These are phyloP conservation scores for Orbilia ellipsospora DNA, from an alignment of 2,329 filamentous ascomycete species.

Conservation along the genomic window DNA sequence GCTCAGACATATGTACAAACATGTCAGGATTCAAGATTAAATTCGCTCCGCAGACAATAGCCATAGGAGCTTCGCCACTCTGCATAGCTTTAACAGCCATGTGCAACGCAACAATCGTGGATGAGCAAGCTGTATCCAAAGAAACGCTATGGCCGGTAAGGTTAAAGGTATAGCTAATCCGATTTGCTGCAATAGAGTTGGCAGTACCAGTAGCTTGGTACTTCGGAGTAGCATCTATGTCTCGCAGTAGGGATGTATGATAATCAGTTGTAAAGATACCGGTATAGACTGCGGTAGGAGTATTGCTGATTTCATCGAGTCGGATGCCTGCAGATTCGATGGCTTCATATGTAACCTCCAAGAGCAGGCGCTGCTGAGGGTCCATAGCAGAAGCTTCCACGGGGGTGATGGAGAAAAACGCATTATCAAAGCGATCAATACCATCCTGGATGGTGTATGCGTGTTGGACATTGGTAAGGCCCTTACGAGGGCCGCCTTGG, in stretches of 20 bases:
- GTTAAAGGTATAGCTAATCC: constrained; percentile 61
- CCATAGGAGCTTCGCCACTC: constrained; percentile 60
- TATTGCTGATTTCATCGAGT: constrained; percentile 60
- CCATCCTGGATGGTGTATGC: constrained; percentile 70
- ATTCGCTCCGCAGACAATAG: constrained; percentile 61
- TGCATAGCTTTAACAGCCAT: constrained; percentile 60
- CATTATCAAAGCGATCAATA: constrained; percentile 81
- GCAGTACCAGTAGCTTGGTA: constrained; percentile 62
- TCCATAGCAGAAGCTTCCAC: constrained; percentile 74
- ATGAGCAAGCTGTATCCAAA: constrained; percentile 62
- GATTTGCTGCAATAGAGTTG: constrained; percentile 61
- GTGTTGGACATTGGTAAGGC: constrained; percentile 62
- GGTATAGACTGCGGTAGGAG: constrained; percentile 63
- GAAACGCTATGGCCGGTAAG: constrained; percentile 64
- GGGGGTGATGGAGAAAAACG: constrained; percentile 88
- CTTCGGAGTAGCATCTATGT: constrained; percentile 32
- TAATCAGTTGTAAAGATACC: constrained; percentile 56
- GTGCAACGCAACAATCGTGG: constrained; percentile 61
- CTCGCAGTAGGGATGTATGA: constrained; percentile 29
- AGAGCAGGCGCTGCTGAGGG: constrained; percentile 68
- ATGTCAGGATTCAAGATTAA: constrained; percentile 60
- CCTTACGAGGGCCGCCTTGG: constrained; percentile 76
- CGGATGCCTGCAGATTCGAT: constrained; percentile 67
- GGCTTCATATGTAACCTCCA: constrained; percentile 69
- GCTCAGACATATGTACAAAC: constrained; percentile 60